Base-by-base conservation (phyloP, 192 early-diverging fungal genomes). In the Coemansia sp. region DNA sequence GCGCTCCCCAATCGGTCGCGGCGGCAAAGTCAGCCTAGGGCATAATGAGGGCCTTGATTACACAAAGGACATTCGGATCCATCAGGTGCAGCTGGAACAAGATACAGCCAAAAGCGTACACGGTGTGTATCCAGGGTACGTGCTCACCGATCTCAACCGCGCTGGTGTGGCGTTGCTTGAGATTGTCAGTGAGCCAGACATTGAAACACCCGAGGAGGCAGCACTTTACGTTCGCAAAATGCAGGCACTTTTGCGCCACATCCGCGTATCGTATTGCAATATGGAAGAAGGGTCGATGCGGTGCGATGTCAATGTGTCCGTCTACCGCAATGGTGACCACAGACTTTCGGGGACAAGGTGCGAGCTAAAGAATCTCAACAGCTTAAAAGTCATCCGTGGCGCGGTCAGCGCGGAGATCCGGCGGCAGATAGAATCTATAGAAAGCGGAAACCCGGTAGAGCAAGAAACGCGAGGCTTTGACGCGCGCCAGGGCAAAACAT, bases 251-350 rank as follows among this genome's bases (percentile, higher is more conserved):
- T 66, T 98, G 35, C 87, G 91, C 26, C 82, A 89, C 46, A 82
- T 90, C 21, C 86, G 88, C 15, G 88, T 90, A 6, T 92, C 92
- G 9, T 85, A 89, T 60, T 87, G 87, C 10, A 91, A 93, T 55
- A 94, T 94, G 89, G 94, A 95, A 51, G 92, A 97, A 81, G 94
- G 96, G 1, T 92, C 93, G 7, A 85, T 94, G 79, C 85, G 96
- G 30, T 94, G 92, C 58, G 96, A 98, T 81, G 91, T 96, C 55
- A 98, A 98, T 64, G 91, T 98, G 9, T 96, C 94, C 2, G 93
- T 96, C 7, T 61, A 72, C 51, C 88, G 86, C 53, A 67, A 82
- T 44, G 63, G 67, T 8, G 69, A 68, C 6, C 78, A 77, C 16
- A 75, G 79, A 41, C 71, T 85, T 0, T 89, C 86, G 56, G 89